Base-by-base conservation (phyloP, 2,329 filamentous ascomycete genomes). In the Westerdykella aurantiaca region DNA sequence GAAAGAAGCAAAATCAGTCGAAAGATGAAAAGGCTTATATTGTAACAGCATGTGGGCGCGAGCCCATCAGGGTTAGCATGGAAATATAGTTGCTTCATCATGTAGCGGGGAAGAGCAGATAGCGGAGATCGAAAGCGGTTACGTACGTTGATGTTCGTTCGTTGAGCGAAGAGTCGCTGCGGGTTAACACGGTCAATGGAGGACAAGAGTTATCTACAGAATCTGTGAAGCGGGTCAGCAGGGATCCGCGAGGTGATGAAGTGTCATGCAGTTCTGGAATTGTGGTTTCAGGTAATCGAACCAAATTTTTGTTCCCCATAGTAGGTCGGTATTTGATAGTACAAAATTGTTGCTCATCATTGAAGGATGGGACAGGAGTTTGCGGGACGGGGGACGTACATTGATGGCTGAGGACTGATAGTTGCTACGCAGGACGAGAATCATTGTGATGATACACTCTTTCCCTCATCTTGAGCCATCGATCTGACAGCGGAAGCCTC, bases 21-120 rank as follows among this genome's bases (percentile, higher is more conserved):
- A 66, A 66, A 66, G 63, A 66, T 66, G 62, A 66, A 66, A 66
- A 66, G 63, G 52, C 53, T 58, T 60, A 58, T 51, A 53, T 57
- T 57, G 54, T 56, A 59, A 49, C 61, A 62, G 57, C 63, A 66
- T 61, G 41, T 37, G 47, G 45, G 57, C 42, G 57, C 42, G 52
- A 49, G 46, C 57, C 56, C 59, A 52, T 65, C 60, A 59, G 62
- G 57, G 57, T 58, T 65, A 66, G 63, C 63, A 66, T 66, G 63
- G 60, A 65, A 35, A 55, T 60, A 50, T 59, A 56, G 50, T 59
- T 55, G 45, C 52, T 52, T 58, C 63, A 64, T 66, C 63, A 66
- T 58, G 56, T 50, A 56, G 41, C 14, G 31, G 18, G 21, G 35
- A 16, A 37, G 42, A 43, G 34, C 48, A 38, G 37, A 16, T 13